These are phyloP conservation scores for Debaryomyces prosopidis DNA, from an alignment of 805 yeast species.

Conservation along the genomic window DNA sequence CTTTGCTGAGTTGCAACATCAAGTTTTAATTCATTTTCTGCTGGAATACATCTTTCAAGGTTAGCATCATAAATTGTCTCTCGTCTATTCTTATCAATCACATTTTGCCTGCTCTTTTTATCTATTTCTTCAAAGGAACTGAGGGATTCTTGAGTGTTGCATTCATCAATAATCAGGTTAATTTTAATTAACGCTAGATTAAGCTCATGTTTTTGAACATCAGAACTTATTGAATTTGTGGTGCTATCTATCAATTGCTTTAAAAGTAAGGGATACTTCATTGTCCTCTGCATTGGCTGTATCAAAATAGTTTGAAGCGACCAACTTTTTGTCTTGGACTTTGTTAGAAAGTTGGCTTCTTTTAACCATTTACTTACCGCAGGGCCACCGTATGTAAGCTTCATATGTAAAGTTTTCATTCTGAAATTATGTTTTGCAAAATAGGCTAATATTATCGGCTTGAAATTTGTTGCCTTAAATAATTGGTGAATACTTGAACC, in stretches of 20 bases:
- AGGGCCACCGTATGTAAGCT: conserved; percentile 18
- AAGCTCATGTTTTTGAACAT: conserved; percentile 11
- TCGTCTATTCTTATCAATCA: not conserved
- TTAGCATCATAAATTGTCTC: not conserved
- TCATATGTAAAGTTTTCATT: conserved; percentile 16
- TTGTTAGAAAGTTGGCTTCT: conserved; percentile 23
- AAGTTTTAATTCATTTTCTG: conserved; percentile 9
- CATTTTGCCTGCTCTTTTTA: conserved; percentile 9
- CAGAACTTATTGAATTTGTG: conserved; percentile 3
- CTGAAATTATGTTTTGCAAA: conserved; percentile 7
- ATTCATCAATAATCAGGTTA: conserved; percentile 16
- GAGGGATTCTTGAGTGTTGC: conserved; percentile 11
- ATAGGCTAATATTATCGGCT: conserved; percentile 2
- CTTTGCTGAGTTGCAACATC: conserved; percentile 2
- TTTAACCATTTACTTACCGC: conserved; percentile 29
- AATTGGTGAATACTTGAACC: conserved; percentile 11
- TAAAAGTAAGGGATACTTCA: conserved; percentile 30
- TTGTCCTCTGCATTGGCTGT: conserved; percentile 47
- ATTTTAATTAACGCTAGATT: conserved; percentile 19
- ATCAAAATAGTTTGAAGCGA: conserved; percentile 39
- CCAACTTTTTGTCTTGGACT: conserved; percentile 33
- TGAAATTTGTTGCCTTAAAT: conserved; percentile 5
- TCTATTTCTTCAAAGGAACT: conserved; percentile 13
- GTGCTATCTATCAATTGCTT: conserved; percentile 15
- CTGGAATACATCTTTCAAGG: not conserved